A percentile compares a stretch with the other conserved stretches of the same genome.
phyloP scores from a whole-genome alignment of 2,329 filamentous ascomycete genomes.

The Aspergillus terreus region DNA sequence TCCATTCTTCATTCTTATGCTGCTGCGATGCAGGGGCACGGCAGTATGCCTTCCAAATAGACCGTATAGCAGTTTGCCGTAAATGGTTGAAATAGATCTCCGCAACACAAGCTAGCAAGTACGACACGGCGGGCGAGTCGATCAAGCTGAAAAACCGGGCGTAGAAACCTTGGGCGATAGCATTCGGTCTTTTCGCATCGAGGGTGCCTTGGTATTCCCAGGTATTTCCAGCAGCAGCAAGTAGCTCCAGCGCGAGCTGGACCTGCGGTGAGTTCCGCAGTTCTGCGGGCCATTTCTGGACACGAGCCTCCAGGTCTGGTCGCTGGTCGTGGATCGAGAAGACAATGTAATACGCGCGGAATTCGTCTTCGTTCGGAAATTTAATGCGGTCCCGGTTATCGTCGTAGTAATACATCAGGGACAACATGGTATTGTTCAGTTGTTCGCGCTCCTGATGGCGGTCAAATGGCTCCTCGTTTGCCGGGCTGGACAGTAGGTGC shows the following conservation, averaged over 20 bases:
- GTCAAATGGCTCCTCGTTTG: slow-evolving; percentile 52
- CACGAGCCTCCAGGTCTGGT: slow-evolving; percentile 55
- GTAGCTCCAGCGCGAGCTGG: slow-evolving; percentile 55
- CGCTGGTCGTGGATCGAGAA: slow-evolving; percentile 51
- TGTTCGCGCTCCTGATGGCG: slow-evolving; percentile 61
- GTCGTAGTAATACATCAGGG: slow-evolving; percentile 59
- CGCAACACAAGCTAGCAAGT: slow-evolving; percentile 61
- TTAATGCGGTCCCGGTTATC: slow-evolving; percentile 48
- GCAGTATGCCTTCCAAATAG: slow-evolving; percentile 53
- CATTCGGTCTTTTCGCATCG: slow-evolving; percentile 46
- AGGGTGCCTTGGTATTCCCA: slow-evolving; percentile 51
- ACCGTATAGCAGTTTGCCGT: slow-evolving; percentile 53
- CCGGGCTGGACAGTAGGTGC: slow-evolving; percentile 54
- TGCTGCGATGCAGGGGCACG: slow-evolving; percentile 46
- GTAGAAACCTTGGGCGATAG: slow-evolving; percentile 57
- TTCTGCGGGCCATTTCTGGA: slow-evolving; percentile 53
- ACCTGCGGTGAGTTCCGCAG: slow-evolving; percentile 52
- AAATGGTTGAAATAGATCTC: slow-evolving; percentile 61
- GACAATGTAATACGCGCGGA: slow-evolving; percentile 59
- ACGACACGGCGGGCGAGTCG: slow-evolving; percentile 53
- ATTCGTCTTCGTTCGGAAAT: slow-evolving; percentile 60
- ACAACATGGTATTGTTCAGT: slow-evolving; percentile 59
- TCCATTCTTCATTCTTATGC: slow-evolving; percentile 54
- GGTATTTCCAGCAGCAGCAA: slow-evolving; percentile 53
- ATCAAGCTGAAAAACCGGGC: slow-evolving; percentile 56